A percentile compares a stretch with the other conserved stretches of the same genome.
phyloP scores from a whole-genome alignment of 2,329 filamentous ascomycete genomes.

The Ophiostoma tasmaniense region DNA sequence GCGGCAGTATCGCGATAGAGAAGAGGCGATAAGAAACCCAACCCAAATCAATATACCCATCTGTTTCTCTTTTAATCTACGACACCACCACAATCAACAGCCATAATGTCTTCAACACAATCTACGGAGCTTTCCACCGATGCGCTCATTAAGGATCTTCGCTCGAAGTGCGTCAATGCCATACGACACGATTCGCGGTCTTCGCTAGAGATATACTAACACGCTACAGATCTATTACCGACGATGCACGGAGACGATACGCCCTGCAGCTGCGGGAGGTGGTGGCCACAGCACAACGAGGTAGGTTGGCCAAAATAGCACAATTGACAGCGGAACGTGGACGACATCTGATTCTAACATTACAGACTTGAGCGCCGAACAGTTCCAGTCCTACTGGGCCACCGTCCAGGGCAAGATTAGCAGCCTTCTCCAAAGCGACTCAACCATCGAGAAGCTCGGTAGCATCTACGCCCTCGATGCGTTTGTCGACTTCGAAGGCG shows the following conservation, averaged over 20 bases:
- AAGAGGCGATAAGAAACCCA: conserved; percentile 14
- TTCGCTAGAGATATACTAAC: neutral
- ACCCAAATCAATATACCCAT: neutral
- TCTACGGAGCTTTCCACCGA: conserved; percentile 49
- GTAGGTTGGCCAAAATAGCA: conserved; percentile 28
- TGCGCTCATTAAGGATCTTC: conserved; percentile 45
- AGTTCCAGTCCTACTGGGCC: conserved; percentile 57
- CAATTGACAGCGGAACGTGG: too few species aligned
- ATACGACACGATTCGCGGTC: neutral
- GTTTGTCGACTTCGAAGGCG: conserved; percentile 91
- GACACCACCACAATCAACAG: neutral
- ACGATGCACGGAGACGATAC: conserved; percentile 45
- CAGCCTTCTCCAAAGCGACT: conserved; percentile 69
- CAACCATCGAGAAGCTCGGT: conserved; percentile 80
- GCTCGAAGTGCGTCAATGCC: conserved; percentile 38
- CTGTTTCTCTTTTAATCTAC: neutral
- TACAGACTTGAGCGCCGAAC: conserved; percentile 67
- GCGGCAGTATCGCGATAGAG: conserved; percentile 19
- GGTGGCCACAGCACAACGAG: conserved; percentile 47
- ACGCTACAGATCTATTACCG: conserved; percentile 27
- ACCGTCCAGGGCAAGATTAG: conserved; percentile 50
- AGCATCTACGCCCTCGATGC: conserved; percentile 87
- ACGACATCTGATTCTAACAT: neutral
- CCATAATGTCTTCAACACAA: conserved; percentile 20
- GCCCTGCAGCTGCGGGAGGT: conserved; percentile 48